Evolutionary conservation across 2,329 filamentous ascomycete species (phyloP).

Genomic region (Pyricularia grisea): DNA sequence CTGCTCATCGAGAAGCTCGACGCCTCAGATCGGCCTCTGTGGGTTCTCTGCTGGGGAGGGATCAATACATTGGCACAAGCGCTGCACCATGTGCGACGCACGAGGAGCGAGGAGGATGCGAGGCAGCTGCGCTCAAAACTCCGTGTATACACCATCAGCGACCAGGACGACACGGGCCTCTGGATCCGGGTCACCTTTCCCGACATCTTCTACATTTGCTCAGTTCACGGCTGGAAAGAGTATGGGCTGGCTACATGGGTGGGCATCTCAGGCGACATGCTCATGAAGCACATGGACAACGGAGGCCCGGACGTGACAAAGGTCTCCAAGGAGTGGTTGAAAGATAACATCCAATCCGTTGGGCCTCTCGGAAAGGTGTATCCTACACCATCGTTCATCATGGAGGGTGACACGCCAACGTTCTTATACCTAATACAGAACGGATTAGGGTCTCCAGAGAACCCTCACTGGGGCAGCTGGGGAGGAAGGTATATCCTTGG

Average conservation of each 20-base stretch:
- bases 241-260: constrained; percentile 46
- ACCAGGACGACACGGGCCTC: constrained; percentile 46
- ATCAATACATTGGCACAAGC: constrained; percentile 41
- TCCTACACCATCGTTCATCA: constrained; percentile 37
- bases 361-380: constrained; percentile 31
- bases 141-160: constrained; percentile 46
- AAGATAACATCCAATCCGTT: constrained; percentile 39
- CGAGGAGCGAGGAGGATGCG: constrained; percentile 19
- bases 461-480: constrained; percentile 38
- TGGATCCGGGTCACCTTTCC: constrained; percentile 47
- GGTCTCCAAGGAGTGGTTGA: constrained; percentile 40
- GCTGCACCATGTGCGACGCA: constrained; percentile 27
- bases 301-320: constrained; percentile 35
- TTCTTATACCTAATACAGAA: constrained; percentile 40
- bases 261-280: constrained; percentile 29
- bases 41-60: constrained; percentile 44
- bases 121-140: constrained; percentile 28
- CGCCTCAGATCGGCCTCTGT: constrained; percentile 29
- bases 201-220: constrained; percentile 44
- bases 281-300: constrained; percentile 24
- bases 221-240: constrained; percentile 45
- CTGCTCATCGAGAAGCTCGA: constrained; percentile 26
- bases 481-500: constrained; percentile 32
- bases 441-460: constrained; percentile 33
- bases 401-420: constrained; percentile 43